These are phyloP conservation scores for Brassica balearica DNA, from an alignment of 441 rosid genomes.

Conservation along the genomic window DNA sequence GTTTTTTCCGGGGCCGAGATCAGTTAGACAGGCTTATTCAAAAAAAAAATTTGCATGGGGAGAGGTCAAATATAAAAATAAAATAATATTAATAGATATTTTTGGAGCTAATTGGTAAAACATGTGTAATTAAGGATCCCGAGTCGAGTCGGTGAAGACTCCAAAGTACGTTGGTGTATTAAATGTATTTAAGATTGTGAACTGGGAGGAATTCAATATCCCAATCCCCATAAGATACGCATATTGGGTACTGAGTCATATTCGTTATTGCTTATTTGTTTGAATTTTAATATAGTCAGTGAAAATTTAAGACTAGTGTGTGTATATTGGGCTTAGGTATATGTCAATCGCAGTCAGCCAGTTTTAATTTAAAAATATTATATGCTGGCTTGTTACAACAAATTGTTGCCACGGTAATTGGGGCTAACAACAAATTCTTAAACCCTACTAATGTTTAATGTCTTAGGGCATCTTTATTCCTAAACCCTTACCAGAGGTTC, in stretches of 20 bases:
- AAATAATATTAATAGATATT: too few relatives aligned
- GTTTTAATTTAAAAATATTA: not conserved
- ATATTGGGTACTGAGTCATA: conserved; percentile 24
- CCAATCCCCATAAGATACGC: conserved; percentile 42
- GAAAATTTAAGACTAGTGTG: not conserved
- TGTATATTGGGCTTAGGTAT: conserved; percentile 28
- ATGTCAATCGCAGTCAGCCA: conserved; percentile 22
- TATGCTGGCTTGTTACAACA: conserved; percentile 16
- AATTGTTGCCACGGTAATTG: conserved; percentile 26
- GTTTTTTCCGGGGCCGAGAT: too few relatives aligned
- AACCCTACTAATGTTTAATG: not conserved
- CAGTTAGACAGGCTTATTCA: too few relatives aligned
- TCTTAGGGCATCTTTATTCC: too few relatives aligned
- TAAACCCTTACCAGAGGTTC: too few relatives aligned
- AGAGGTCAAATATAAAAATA: too few relatives aligned
- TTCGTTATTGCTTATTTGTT: not conserved
- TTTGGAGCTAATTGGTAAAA: conserved; percentile 23
- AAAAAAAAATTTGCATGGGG: too few relatives aligned
- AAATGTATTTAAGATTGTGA: conserved; percentile 12
- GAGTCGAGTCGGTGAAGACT: conserved; percentile 45
- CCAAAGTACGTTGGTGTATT: conserved; percentile 24
- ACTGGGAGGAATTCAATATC: conserved; percentile 26
- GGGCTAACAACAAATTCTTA: conserved; percentile 6
- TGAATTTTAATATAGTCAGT: not conserved
- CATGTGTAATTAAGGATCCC: conserved; percentile 39